Conservation (phyloP, 345 rosid genomes). For the Acer saccharum region DNA sequence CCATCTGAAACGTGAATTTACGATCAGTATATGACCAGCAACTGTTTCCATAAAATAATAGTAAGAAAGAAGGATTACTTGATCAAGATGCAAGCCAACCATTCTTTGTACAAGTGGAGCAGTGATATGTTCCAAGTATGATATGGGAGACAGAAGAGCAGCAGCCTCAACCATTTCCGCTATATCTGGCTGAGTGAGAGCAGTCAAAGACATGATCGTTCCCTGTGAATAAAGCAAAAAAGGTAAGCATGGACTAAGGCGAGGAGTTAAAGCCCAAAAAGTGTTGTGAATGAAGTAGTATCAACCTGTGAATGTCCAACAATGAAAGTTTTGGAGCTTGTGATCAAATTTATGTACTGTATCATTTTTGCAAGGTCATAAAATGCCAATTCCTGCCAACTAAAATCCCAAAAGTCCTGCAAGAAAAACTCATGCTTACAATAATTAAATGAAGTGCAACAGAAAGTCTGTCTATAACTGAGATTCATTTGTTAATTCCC, state of each 20-base stretch:
- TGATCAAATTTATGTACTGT: constrained; percentile 40
- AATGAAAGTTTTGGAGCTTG: constrained; percentile 69
- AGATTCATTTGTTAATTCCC: neutral
- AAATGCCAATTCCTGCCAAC: constrained; percentile 94
- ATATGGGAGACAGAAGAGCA: constrained; percentile 85
- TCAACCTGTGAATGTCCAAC: constrained; percentile 97
- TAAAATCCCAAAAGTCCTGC: constrained; percentile 97
- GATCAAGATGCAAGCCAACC: constrained; percentile 88
- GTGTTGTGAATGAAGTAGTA: constrained; percentile 1
- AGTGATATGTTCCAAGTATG: constrained; percentile 78
- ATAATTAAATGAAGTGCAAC: neutral
- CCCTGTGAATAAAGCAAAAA: constrained; percentile 48
- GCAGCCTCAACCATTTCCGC: constrained; percentile 90
- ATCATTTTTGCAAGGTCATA: constrained; percentile 81
- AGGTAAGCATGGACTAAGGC: constrained; percentile 3
- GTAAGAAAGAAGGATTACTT: constrained; percentile 45
- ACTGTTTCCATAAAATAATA: constrained; percentile 18
- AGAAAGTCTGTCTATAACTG: neutral
- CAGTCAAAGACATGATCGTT: constrained; percentile 89
- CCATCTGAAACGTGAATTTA: constrained; percentile 48
- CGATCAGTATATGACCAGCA: constrained; percentile 25
- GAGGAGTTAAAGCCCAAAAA: constrained; percentile 1
- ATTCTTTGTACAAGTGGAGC: constrained; percentile 86
- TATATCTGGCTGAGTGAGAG: constrained; percentile 72
- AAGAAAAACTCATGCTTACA: constrained; percentile 18